Evolutionary conservation across 305 asterid species (phyloP).

Genomic region (Nicotiana rustica): DNA sequence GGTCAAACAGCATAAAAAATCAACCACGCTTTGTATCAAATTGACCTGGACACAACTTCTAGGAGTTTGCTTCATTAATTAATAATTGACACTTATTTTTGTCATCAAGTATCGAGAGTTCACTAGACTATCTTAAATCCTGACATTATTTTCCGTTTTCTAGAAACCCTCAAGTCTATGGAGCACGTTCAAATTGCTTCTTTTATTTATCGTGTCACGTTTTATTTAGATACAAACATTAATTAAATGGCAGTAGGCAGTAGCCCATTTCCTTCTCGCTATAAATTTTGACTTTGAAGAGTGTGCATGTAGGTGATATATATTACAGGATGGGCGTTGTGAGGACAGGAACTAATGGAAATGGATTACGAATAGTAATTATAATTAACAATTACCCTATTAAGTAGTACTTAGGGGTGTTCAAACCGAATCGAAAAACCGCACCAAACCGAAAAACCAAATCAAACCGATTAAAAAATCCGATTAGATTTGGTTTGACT

Average conservation of each 20-base stretch:
- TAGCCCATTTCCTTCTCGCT: background rate
- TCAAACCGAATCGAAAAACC: too few species aligned
- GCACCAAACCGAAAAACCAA: too few species aligned
- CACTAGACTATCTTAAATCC: background rate
- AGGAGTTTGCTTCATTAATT: constrained; percentile 6
- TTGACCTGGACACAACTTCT: constrained; percentile 19
- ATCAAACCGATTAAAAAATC: too few species aligned
- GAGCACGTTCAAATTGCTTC: background rate
- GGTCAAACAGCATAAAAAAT: background rate
- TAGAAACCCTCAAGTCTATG: background rate
- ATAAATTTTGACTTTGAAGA: background rate
- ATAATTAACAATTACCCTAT: background rate
- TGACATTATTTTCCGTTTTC: background rate
- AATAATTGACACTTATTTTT: background rate
- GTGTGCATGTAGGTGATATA: too few species aligned
- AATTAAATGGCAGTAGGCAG: background rate
- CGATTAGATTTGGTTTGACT: too few species aligned
- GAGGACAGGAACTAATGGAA: too few species aligned
- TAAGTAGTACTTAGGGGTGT: too few species aligned
- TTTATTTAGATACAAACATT: background rate
- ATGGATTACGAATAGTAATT: too few species aligned
- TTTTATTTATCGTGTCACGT: background rate
- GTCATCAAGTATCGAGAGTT: background rate
- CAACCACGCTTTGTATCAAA: background rate
- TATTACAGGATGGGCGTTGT: too few species aligned